Evolutionary conservation across 768 basidiomycete genomes (phyloP).

Genomic region (Auriscalpium orientale): DNA sequence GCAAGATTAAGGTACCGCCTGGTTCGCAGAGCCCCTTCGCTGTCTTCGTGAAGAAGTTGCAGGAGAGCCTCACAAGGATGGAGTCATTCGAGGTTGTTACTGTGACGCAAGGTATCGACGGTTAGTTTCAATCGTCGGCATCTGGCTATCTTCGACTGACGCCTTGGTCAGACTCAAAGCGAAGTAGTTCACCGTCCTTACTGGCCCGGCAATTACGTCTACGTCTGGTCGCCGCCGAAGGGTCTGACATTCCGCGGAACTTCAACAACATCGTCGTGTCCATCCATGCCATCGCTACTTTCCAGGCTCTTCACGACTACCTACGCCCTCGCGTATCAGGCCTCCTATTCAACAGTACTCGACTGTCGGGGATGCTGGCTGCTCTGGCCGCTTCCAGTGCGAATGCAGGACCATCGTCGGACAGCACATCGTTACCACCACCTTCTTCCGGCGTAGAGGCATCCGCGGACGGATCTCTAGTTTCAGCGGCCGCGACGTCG

Average conservation of each 20-base stretch:
- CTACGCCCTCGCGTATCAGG: slow-evolving; percentile 85
- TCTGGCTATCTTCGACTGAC: background rate
- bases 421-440: slow-evolving; percentile 16
- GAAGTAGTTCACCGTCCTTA: slow-evolving; percentile 75
- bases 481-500: slow-evolving; percentile 9
- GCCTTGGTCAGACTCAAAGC: slow-evolving; percentile 62
- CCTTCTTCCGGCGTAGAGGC: slow-evolving; percentile 13
- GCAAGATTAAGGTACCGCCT: slow-evolving; percentile 36
- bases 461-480: slow-evolving; percentile 3
- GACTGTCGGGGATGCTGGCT: slow-evolving; percentile 87
- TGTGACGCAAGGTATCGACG: slow-evolving; percentile 74
- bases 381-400: slow-evolving; percentile 67
- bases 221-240: slow-evolving; percentile 83
- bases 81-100: slow-evolving; percentile 94
- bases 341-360: slow-evolving; percentile 47
- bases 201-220: slow-evolving; percentile 90
- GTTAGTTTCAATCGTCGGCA: slow-evolving; percentile 32
- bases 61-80: slow-evolving; percentile 92
- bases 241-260: slow-evolving; percentile 79
- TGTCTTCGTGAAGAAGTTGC: slow-evolving; percentile 88
- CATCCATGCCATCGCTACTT: slow-evolving; percentile 96
- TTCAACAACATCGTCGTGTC: slow-evolving; percentile 90
- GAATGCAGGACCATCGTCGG: slow-evolving; percentile 40
- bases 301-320: slow-evolving; percentile 96
- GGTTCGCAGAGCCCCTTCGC: slow-evolving; percentile 53